These are phyloP conservation scores for Leptographium wingfieldii DNA, from an alignment of 2,329 filamentous ascomycete genomes.

Conservation along the genomic window DNA sequence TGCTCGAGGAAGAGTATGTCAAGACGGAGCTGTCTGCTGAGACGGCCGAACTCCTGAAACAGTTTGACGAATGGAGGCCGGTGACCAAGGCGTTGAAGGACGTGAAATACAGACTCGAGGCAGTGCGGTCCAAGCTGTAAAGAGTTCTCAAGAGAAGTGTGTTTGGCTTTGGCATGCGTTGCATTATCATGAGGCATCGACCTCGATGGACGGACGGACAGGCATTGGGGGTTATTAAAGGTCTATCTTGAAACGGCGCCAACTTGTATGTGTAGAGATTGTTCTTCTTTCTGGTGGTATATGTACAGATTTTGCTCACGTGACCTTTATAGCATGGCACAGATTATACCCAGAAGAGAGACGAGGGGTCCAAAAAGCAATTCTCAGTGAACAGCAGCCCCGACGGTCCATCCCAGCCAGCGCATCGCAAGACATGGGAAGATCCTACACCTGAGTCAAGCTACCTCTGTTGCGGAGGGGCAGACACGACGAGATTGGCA, in stretches of 20 bases:
- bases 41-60: constrained; percentile 62
- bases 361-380: neutral
- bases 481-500: too few relatives aligned
- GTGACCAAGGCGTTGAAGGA: constrained; percentile 84
- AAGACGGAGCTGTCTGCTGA: constrained; percentile 68
- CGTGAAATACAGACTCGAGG: constrained; percentile 88
- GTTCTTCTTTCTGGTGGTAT: neutral
- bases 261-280: neutral
- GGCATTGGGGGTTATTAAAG: neutral
- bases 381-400: too few relatives aligned
- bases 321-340: neutral
- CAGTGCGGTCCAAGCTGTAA: constrained; percentile 70
- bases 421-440: too few relatives aligned
- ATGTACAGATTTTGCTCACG: neutral
- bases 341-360: neutral
- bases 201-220: neutral
- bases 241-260: neutral
- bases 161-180: neutral
- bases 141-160: constrained; percentile 6
- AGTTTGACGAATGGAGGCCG: constrained; percentile 93
- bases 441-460: too few relatives aligned
- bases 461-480: too few relatives aligned
- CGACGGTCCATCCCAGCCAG: too few relatives aligned
- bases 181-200: neutral
- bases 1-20: constrained; percentile 85